Evolutionary conservation across 2,329 filamentous ascomycete genomes (phyloP), one percentile per base, ranked within the genome.

Genomic region (Xylariaceae sp.): DNA sequence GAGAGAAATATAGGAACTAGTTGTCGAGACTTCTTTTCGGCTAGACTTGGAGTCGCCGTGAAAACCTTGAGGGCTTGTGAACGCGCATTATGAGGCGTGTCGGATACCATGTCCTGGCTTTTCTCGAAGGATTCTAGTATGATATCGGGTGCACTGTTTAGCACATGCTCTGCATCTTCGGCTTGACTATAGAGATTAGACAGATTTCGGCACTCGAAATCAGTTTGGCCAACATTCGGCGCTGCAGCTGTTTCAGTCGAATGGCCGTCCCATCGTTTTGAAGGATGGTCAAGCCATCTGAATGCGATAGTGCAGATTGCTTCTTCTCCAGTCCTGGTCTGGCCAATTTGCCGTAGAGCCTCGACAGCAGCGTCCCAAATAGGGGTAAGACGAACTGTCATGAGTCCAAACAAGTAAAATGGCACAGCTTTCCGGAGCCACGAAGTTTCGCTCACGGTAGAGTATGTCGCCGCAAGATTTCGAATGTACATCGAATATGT

Each of bases 161-260:
- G 68, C 2, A 76, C 70, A 17, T 74, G 66, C 40, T 80, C 76
- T 7, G 79, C 72, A 40, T 73, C 68, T 12, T 67, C 60, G 4
- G 80, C 75, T 19, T 74, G 64, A 12, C 70, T 69, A 37, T 78
- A 69, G 1, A 95, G 66, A 22, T 73, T 75, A 25, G 74, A 73
- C 27, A 92, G 63, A 54, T 93, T 90, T 17, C 82, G 85, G 63
- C 92, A 97, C 64, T 95, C 85, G 55, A 95, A 98, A 54, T 93
- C 82, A 1, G 83, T 88, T 22, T 80, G 59, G 22, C 74, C 69
- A 3, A 60, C 60, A 12, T 64, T 68, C 21, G 59, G 59, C 2
- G 66, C 53, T 21, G 63, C 62, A 14, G 65, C 56, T 2, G 60
- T 47, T 12, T 62, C 57, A 35, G 58, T 62, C 21, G 58, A 61